These are phyloP conservation scores for Melaleuca quinquenervia DNA, from an alignment of 345 rosid species.

Conservation along the genomic window DNA sequence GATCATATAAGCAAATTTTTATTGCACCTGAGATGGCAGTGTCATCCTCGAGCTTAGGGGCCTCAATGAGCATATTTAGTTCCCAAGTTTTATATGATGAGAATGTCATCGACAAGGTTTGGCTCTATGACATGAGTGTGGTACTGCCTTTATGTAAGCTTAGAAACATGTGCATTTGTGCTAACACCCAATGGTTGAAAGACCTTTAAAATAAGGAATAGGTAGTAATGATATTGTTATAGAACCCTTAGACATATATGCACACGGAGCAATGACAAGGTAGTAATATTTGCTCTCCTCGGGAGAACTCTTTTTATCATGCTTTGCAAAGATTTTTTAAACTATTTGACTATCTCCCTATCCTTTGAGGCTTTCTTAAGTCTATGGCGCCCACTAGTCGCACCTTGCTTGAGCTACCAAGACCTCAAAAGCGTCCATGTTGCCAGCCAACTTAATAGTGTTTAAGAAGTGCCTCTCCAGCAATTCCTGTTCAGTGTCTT, in stretches of 20 bases:
- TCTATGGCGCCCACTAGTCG: background rate
- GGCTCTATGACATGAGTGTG: background rate
- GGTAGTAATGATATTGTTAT: background rate
- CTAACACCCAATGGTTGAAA: background rate
- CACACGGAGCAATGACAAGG: background rate
- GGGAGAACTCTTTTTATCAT: background rate
- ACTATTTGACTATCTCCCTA: background rate
- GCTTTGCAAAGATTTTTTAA: background rate
- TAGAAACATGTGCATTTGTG: background rate
- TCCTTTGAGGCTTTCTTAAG: background rate
- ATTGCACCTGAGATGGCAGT: constrained; percentile 81
- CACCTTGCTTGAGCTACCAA: background rate
- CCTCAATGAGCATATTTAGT: constrained; percentile 71
- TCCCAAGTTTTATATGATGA: constrained; percentile 81
- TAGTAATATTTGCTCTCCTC: background rate
- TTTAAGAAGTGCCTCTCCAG: background rate
- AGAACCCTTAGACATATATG: background rate
- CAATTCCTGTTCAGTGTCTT: background rate
- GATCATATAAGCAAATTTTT: constrained; percentile 85
- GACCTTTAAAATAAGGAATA: background rate
- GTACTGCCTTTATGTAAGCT: background rate
- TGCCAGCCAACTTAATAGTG: background rate
- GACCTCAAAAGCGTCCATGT: background rate
- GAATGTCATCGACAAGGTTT: constrained; percentile 87
- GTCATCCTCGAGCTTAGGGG: constrained; percentile 64